These are phyloP conservation scores for Alternaria alternata DNA, from an alignment of 2,329 filamentous ascomycete species.

Conservation along the genomic window DNA sequence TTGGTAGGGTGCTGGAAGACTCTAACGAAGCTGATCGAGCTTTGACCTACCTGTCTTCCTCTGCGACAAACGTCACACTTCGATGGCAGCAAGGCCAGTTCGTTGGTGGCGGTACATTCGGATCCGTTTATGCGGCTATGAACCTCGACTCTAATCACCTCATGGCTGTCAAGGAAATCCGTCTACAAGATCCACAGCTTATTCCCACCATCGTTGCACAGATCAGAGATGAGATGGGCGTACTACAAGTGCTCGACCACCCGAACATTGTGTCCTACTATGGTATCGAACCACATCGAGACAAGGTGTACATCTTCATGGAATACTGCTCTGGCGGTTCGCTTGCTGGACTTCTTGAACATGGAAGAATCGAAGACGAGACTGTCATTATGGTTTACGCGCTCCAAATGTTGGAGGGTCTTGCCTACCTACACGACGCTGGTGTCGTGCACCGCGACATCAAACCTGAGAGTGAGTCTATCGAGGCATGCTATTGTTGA, in stretches of 20 bases:
- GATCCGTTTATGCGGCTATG: constrained; percentile 96
- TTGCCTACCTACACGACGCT: constrained; percentile 91
- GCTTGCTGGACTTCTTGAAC: constrained; percentile 86
- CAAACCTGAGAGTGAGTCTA: constrained; percentile 88
- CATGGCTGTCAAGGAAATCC: constrained; percentile 99
- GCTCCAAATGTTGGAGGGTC: constrained; percentile 89
- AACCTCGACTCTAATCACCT: constrained; percentile 94
- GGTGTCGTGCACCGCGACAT: constrained; percentile 96
- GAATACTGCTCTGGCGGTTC: constrained; percentile 98
- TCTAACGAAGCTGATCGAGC: constrained; percentile 96
- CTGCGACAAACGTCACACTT: constrained; percentile 92
- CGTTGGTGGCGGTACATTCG: constrained; percentile 95
- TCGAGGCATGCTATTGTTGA: background rate
- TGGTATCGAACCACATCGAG: constrained; percentile 95
- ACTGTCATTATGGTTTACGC: constrained; percentile 97
- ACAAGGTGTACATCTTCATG: constrained; percentile 99
- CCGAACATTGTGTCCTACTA: constrained; percentile 98
- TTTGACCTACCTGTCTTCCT: constrained; percentile 90
- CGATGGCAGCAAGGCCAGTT: constrained; percentile 99
- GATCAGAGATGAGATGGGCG: constrained; percentile 96
- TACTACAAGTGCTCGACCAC: constrained; percentile 93
- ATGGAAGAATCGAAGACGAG: constrained; percentile 96
- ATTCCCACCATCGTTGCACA: constrained; percentile 94
- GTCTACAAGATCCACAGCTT: constrained; percentile 92
- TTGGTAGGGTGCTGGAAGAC: constrained; percentile 90